Evolutionary conservation across 805 yeast genomes (phyloP).

Genomic region (Candida patagonica): DNA sequence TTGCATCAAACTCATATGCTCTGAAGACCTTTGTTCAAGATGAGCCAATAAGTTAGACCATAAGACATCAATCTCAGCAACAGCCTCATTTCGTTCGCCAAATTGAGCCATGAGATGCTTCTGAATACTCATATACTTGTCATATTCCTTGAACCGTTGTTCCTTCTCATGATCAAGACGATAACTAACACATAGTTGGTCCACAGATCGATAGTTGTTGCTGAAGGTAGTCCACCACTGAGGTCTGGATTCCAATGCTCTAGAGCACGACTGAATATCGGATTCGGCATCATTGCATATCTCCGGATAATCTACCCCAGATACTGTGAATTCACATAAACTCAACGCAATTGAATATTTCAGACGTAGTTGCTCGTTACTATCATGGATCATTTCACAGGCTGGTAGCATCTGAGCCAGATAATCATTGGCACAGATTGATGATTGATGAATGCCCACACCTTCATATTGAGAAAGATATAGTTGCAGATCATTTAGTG

Average conservation of each 20-base stretch:
- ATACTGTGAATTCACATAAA: slow-evolving; percentile 25
- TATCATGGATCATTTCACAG: neutral
- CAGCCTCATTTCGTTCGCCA: neutral
- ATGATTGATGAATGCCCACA: neutral
- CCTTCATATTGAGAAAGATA: neutral
- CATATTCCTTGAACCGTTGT: slow-evolving; percentile 7
- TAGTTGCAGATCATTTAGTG: neutral
- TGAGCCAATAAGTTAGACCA: no score
- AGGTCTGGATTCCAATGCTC: slow-evolving; percentile 19
- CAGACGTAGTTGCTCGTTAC: neutral
- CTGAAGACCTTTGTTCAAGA: no score
- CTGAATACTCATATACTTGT: neutral
- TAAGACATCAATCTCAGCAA: no score
- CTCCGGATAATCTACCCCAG: slow-evolving; percentile 21
- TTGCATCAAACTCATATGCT: no score
- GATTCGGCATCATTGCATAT: slow-evolving; percentile 11
- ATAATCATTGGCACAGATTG: slow-evolving; percentile 1
- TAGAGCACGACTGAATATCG: slow-evolving; percentile 16
- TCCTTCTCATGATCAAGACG: slow-evolving; percentile 16
- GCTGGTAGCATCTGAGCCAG: neutral
- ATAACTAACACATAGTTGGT: slow-evolving; percentile 37
- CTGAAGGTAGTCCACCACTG: slow-evolving; percentile 72
- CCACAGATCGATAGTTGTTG: slow-evolving; percentile 50
- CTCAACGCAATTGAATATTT: slow-evolving; percentile 21
- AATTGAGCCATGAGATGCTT: neutral